These are phyloP conservation scores for Pseudocercospora fijiensis DNA, from an alignment of 2,329 filamentous ascomycete species.

Conservation along the genomic window DNA sequence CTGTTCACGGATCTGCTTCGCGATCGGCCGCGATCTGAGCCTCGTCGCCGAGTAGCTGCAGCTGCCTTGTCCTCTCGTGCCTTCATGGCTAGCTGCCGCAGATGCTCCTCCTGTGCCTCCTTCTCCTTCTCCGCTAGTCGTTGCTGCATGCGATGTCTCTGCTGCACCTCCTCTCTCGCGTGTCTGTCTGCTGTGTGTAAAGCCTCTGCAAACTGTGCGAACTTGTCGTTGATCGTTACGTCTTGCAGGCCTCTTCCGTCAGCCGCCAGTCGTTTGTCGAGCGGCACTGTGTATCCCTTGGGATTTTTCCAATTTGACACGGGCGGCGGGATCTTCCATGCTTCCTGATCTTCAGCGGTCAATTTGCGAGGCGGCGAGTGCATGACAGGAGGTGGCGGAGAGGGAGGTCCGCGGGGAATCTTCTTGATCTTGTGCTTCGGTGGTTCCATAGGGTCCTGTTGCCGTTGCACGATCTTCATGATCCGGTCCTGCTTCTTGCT, in stretches of 20 bases:
- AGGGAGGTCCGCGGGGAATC: slow-evolving; percentile 88
- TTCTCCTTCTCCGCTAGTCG: slow-evolving; percentile 96
- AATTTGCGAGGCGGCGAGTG: slow-evolving; percentile 92
- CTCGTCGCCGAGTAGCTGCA: slow-evolving; percentile 50
- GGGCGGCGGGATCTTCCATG: slow-evolving; percentile 87
- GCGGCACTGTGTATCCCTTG: slow-evolving; percentile 92
- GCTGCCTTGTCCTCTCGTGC: slow-evolving; percentile 69
- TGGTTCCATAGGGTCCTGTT: slow-evolving; percentile 92
- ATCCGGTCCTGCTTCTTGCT: slow-evolving; percentile 88
- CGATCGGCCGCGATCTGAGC: slow-evolving; percentile 31
- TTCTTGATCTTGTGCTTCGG: slow-evolving; percentile 99
- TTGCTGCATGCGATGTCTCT: slow-evolving; percentile 92
- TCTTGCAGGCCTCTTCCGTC: slow-evolving; percentile 91
- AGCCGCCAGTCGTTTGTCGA: slow-evolving; percentile 93
- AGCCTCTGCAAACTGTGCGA: slow-evolving; percentile 92
- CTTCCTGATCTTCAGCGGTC: slow-evolving; percentile 94
- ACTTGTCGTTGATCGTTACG: slow-evolving; percentile 96
- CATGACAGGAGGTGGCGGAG: slow-evolving; percentile 89
- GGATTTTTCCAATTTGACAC: slow-evolving; percentile 99
- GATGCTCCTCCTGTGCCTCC: slow-evolving; percentile 84
- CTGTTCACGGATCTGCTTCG: slow-evolving; percentile 33
- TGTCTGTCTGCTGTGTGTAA: slow-evolving; percentile 92
- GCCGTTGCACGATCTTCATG: slow-evolving; percentile 95
- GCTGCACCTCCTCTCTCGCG: slow-evolving; percentile 90
- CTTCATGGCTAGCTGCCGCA: slow-evolving; percentile 84